Evolutionary conservation across 2,329 filamentous ascomycete genomes (phyloP).

Genomic region (Claviceps humidiphila): DNA sequence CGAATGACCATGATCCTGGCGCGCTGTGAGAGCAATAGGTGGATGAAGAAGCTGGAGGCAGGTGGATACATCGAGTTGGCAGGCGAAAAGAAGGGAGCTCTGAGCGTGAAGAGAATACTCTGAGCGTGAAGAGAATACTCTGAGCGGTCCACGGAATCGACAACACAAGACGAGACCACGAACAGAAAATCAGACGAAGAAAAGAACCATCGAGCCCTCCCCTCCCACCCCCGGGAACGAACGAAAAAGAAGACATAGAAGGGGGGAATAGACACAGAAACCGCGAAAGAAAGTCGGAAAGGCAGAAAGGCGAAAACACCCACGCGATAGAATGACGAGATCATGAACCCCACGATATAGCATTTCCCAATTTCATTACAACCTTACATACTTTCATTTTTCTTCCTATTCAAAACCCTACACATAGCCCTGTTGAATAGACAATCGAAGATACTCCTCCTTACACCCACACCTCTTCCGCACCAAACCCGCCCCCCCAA

Average conservation of each 20-base stretch:
- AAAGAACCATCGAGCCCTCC: too few species aligned
- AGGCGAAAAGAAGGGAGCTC: slow-evolving; percentile 28
- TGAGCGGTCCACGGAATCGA: slow-evolving; percentile 11
- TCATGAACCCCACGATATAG: background rate
- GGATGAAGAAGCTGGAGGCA: slow-evolving; percentile 58
- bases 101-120: slow-evolving; percentile 40
- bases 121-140: slow-evolving; percentile 39
- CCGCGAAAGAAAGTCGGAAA: background rate
- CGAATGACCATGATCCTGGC: slow-evolving; percentile 67
- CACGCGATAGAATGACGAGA: background rate
- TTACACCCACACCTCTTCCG: background rate
- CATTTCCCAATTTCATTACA: background rate
- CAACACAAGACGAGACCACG: background rate
- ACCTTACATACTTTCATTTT: too few species aligned
- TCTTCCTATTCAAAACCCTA: background rate
- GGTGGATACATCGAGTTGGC: slow-evolving; percentile 40
- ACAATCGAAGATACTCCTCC: background rate
- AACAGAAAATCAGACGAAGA: background rate
- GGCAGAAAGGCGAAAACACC: background rate
- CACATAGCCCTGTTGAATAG: background rate
- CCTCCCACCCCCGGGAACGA: background rate
- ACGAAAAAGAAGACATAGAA: background rate
- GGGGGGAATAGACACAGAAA: background rate
- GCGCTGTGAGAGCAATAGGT: slow-evolving; percentile 59
- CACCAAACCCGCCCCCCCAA: background rate